Evolutionary conservation across 2,329 filamentous ascomycete genomes (phyloP).

Genomic region (Lomentospora prolificans): DNA sequence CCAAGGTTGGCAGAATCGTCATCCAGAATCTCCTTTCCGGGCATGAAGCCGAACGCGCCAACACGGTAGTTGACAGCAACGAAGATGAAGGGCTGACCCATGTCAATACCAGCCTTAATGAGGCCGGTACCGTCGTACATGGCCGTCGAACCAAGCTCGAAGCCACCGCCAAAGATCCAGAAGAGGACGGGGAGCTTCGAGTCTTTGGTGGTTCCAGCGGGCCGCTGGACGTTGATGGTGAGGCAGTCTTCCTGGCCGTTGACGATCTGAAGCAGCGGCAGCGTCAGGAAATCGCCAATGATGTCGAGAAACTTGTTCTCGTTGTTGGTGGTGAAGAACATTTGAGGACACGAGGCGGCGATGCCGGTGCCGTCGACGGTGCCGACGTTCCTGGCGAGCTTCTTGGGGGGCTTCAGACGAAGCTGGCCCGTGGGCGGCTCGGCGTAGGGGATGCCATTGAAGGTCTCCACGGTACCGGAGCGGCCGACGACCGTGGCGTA

Average conservation of each 20-base stretch:
- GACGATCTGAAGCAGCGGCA: conserved; percentile 32
- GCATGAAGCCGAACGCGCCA: conserved; percentile 53
- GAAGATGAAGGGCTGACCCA: conserved; percentile 49
- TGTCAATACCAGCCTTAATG: conserved; percentile 22
- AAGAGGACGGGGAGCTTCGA: conserved; percentile 44
- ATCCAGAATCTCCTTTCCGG: conserved; percentile 42
- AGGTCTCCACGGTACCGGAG: conserved; percentile 37
- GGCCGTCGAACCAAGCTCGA: conserved; percentile 24
- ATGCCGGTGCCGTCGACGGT: conserved; percentile 39
- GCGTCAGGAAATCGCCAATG: conserved; percentile 28
- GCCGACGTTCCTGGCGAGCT: conserved; percentile 37
- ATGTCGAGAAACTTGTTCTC: conserved; percentile 23
- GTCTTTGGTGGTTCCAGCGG: conserved; percentile 27
- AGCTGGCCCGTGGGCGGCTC: conserved; percentile 47
- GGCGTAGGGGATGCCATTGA: conserved; percentile 56
- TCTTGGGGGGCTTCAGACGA: conserved; percentile 49
- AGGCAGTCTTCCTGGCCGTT: conserved; percentile 42
- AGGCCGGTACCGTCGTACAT: conserved; percentile 27
- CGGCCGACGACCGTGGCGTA: conserved; percentile 16
- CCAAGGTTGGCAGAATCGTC: conserved; percentile 50
- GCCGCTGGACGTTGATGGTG: conserved; percentile 36
- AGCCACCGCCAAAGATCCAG: conserved; percentile 48
- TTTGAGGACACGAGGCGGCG: conserved; percentile 48
- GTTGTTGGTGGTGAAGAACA: conserved; percentile 34
- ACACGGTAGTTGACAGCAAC: conserved; percentile 57